A percentile compares a stretch with the other conserved stretches of the same genome.
Evolutionary conservation across 1,284 basidiomycete species (phyloP).

Genomic region (Naganishia sp.): DNA sequence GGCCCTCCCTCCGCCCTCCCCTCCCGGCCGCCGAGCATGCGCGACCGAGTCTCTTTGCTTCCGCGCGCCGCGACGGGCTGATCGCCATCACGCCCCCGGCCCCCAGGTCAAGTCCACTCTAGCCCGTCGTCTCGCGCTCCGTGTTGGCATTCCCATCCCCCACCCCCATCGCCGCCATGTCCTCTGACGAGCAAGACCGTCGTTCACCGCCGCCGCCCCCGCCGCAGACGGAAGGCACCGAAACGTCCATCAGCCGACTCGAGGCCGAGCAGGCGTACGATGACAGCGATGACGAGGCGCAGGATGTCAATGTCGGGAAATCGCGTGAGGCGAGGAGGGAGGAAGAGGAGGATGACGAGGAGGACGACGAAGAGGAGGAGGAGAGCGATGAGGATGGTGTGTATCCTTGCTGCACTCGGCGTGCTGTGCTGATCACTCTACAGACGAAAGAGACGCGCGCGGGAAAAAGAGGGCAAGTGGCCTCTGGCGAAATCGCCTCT

Average conservation of each 20-base stretch:
- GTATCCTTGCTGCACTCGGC: slow-evolving; percentile 12
- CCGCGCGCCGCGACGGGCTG: no score
- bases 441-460: slow-evolving; percentile 62
- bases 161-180: slow-evolving; percentile 33
- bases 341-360: slow-evolving; percentile 36
- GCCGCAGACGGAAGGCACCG: slow-evolving; percentile 1
- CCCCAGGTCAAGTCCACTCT: no score
- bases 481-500: neutral
- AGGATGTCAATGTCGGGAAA: slow-evolving; percentile 34
- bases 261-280: slow-evolving; percentile 38
- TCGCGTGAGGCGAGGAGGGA: slow-evolving; percentile 34
- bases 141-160: no score
- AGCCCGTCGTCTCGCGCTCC: no score
- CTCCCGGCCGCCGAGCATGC: no score
- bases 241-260: slow-evolving; percentile 36
- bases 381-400: slow-evolving; percentile 39
- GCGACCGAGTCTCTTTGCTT: no score
- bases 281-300: slow-evolving; percentile 36
- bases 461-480: slow-evolving; percentile 34
- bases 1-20: no score
- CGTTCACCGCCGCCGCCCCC: neutral
- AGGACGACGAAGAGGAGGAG: slow-evolving; percentile 41
- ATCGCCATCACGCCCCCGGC: no score
- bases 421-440: slow-evolving; percentile 45
- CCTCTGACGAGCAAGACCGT: slow-evolving; percentile 41